Base-by-base conservation (phyloP, 208 protist genomes). In the Crithidia acanthocephali region DNA sequence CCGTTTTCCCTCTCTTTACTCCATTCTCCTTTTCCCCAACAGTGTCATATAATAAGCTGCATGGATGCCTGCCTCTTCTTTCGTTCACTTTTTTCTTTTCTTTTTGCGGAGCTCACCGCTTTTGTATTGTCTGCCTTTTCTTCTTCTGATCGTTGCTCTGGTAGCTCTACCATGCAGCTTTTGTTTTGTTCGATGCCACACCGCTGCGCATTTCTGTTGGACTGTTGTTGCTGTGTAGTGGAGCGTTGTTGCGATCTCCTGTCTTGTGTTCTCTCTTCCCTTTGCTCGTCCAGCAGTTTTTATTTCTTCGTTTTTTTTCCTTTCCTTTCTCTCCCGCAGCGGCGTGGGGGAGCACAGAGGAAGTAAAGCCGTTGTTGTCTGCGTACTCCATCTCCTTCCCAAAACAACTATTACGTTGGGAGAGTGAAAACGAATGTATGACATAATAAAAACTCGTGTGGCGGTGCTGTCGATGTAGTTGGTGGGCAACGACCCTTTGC, bases 41-140 rank as follows among this genome's bases (percentile, higher is more conserved):
- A 45, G 6, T 28, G n/a, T n/a, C 13, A 6, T 28, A 30, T n/a
- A 47, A 33, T 61, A 37, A 16, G 25, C 56, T 47, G 33, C 16
- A 45, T 5, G 0, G 56, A 22, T 47, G 56, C 28, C 56, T 33
- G 0, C 53, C 25, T 58, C 5, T 18, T 58, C 30, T 20, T 58
- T 40, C 16, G 33, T 40, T 58, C 60, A 40, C 42, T 20, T 35
- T 70, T 55, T 62, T 69, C n/a, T 56, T 74, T 25, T 52, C 2
- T 18, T 40, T 40, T 5, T 40, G 35, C 8, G 35, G 11, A 40
- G 35, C 35, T 11, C 5, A 13, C 11, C 11, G 35, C 35, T 11
- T 40, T 40, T 40, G 35, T 40, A 13, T 40, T 40, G 20, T 57
- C 33, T 59, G 57, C 30, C 20, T 47, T 37, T 68, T 32, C 37